Base-by-base conservation (phyloP, 2,329 filamentous ascomycete genomes). In the Sclerotinia spermophila region DNA sequence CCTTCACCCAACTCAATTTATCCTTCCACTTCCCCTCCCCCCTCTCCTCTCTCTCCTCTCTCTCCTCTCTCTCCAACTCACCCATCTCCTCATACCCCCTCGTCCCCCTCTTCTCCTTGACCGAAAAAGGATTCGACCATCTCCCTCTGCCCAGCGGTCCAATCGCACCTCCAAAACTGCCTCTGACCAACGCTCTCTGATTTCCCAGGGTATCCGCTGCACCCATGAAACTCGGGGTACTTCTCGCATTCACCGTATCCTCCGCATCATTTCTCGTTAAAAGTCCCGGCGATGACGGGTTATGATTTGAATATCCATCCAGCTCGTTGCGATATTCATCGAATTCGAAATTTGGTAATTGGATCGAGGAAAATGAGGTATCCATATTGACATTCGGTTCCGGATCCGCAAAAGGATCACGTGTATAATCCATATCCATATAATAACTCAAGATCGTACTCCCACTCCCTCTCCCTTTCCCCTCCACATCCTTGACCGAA, bases 191-290 rank as follows among this genome's bases (percentile, higher is more conserved):
- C 35, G 35, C 51, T 10, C 19, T 33, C 21, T 60, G 51, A 13
- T 42, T 44, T 24, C 48, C 60, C 8, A 35, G 6, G 15, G 19
- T 42, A 55, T 27, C n/a, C 21, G 19, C 68, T 71, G n/a, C 74
- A 72, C 33, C 73, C 73, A 53, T 74, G 73, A 67, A 75, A 78
- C 21, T 77, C 67, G 35, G 77, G 71, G 0, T 77, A 75, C 21
- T 44, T 62, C 59, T 75, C 58, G 40, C 6, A 59, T 6, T 59
- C 24, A 7, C 7, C 17, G 35, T 45, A 10, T 24, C 33, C 19
- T 44, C 21, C 19, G 59, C 1, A 45, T 62, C 15, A 7, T 62
- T n/a, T 24, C 19, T 30, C 38, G 40, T 62, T 27, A 62, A 33
- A 45, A 45, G 40, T 33, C 59, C 59, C 21, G 59, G 27, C 6